phyloP scores from a whole-genome alignment of 495 filamentous ascomycete genomes.

The Penicillium subrubescens region DNA sequence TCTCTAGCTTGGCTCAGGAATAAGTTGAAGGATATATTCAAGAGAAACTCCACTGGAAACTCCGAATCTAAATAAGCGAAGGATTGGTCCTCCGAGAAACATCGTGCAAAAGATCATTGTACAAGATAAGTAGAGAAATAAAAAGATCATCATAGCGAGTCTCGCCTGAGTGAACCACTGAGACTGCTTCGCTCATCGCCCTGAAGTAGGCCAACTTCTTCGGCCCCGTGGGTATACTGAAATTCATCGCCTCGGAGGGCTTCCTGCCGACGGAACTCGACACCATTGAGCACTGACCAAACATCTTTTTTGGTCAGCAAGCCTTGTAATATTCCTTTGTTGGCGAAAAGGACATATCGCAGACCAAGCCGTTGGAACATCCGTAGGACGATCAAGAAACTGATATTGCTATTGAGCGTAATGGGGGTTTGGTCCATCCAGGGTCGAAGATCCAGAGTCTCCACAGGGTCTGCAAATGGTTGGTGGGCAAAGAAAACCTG shows the following conservation, averaged over 20 bases:
- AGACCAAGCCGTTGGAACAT: conserved; percentile 95
- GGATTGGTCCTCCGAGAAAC: conserved; percentile 8
- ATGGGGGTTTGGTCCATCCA: conserved; percentile 99
- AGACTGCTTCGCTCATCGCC: conserved; percentile 44
- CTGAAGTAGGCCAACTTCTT: conserved; percentile 55
- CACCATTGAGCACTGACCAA: conserved; percentile 88
- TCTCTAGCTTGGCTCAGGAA: not conserved
- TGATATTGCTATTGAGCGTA: conserved; percentile 74
- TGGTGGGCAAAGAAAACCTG: conserved; percentile 85
- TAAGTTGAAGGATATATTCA: not conserved
- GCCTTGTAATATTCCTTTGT: conserved; percentile 79
- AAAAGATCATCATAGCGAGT: conserved; percentile 30
- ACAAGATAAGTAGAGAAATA: conserved; percentile 15
- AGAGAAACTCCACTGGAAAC: not conserved
- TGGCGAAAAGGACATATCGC: conserved; percentile 84
- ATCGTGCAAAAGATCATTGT: conserved; percentile 8
- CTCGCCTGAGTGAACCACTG: conserved; percentile 39
- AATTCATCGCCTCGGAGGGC: conserved; percentile 37
- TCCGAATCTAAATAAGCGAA: conserved; percentile 4
- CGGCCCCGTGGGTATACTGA: conserved; percentile 43
- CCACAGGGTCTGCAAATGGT: conserved; percentile 74
- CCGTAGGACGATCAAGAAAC: conserved; percentile 76
- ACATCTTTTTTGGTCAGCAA: conserved; percentile 97
- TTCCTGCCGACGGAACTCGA: conserved; percentile 58
- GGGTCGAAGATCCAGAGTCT: conserved; percentile 81